Conservation (phyloP, 2,329 filamentous ascomycete species). For the Cladosporium colombiae region DNA sequence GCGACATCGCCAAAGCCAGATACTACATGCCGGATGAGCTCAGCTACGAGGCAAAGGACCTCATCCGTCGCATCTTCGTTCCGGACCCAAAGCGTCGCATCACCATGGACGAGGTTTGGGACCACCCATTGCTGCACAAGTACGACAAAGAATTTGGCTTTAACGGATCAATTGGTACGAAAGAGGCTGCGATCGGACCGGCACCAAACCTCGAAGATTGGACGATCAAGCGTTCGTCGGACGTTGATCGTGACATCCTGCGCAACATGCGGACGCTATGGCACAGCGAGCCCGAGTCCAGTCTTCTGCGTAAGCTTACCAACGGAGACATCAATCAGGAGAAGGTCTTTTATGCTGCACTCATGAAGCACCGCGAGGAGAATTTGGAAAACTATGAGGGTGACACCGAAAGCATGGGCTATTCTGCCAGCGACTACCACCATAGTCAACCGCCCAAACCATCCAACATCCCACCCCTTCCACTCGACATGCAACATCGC, state of each 20-base stretch:
- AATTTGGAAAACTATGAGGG: conserved; percentile 83
- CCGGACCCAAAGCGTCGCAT: conserved; percentile 78
- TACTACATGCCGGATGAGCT: conserved; percentile 53
- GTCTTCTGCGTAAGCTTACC: conserved; percentile 67
- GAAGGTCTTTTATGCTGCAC: conserved; percentile 86
- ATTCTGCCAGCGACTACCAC: conserved; percentile 89
- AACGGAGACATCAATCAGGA: conserved; percentile 70
- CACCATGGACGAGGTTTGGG: conserved; percentile 77
- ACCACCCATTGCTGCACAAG: conserved; percentile 80
- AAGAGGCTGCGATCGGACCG: conserved; percentile 53
- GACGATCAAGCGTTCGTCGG: conserved; percentile 60
- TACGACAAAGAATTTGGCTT: conserved; percentile 73
- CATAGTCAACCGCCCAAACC: conserved; percentile 57
- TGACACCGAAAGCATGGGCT: conserved; percentile 65
- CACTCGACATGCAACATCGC: conserved; percentile 42
- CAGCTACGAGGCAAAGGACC: conserved; percentile 68
- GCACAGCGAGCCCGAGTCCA: conserved; percentile 78
- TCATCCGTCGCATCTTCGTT: conserved; percentile 78
- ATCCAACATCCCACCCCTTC: conserved; percentile 39
- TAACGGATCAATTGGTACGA: conserved; percentile 55
- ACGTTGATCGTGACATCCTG: conserved; percentile 79
- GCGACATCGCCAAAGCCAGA: conserved; percentile 52
- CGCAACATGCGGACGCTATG: conserved; percentile 86
- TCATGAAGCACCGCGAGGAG: conserved; percentile 78
- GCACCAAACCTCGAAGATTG: conserved; percentile 62